These are phyloP conservation scores for Datura wrightii DNA, from an alignment of 257 asterid genomes.

Conservation along the genomic window DNA sequence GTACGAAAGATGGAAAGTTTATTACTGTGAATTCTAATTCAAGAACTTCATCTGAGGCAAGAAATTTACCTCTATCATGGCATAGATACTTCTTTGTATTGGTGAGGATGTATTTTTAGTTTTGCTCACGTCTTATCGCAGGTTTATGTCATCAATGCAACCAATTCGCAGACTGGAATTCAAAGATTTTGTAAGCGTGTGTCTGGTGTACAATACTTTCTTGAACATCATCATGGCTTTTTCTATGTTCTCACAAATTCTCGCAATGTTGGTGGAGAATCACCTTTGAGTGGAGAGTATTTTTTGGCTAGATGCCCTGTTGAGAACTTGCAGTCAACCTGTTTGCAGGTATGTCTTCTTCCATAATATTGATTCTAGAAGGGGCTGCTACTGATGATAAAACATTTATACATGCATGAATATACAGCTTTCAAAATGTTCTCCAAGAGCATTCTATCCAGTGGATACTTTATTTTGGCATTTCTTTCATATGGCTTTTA, in stretches of 20 bases:
- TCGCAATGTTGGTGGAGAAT: conserved; percentile 47
- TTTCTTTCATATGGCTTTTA: not conserved
- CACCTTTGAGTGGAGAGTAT: conserved; percentile 56
- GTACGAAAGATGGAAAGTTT: conserved; percentile 92
- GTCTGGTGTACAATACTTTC: conserved; percentile 82
- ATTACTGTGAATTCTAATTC: conserved; percentile 96
- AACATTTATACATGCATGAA: not conserved
- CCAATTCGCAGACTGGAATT: conserved; percentile 54
- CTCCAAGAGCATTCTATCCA: not conserved
- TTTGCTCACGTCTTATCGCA: conserved; percentile 50
- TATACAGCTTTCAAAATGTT: not conserved
- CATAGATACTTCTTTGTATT: conserved; percentile 25
- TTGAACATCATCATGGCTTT: conserved; percentile 72
- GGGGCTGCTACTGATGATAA: not conserved
- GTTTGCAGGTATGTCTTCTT: conserved; percentile 58
- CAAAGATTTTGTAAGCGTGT: conserved; percentile 77
- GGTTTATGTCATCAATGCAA: conserved; percentile 76
- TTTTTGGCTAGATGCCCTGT: conserved; percentile 73
- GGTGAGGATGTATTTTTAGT: not conserved
- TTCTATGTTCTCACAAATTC: conserved; percentile 91
- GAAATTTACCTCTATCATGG: conserved; percentile 56
- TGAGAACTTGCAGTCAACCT: conserved; percentile 54
- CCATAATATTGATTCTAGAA: not conserved
- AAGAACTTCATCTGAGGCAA: conserved; percentile 98
- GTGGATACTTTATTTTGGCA: conserved; percentile 9